These are phyloP conservation scores for Pugionium dolabratum DNA, from an alignment of 345 rosid species.

Conservation along the genomic window DNA sequence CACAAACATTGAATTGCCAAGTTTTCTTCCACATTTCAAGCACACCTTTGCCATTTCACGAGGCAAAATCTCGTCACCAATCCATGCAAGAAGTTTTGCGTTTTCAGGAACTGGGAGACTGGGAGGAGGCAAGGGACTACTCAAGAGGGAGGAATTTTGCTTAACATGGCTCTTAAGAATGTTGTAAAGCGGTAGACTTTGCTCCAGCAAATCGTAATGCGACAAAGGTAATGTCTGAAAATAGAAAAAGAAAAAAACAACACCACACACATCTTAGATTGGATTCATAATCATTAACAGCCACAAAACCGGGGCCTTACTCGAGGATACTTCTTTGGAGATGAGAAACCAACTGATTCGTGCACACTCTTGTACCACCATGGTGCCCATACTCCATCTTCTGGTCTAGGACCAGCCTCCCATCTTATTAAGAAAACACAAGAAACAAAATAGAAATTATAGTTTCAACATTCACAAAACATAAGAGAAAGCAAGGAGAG, in stretches of 20 bases:
- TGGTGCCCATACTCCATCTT: slow-evolving; percentile 85
- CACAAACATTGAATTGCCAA: slow-evolving; percentile 1
- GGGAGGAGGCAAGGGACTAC: slow-evolving; percentile 55
- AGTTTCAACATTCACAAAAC: not conserved
- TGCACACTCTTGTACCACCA: slow-evolving; percentile 81
- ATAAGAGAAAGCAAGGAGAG: slow-evolving; percentile 1
- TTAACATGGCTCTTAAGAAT: slow-evolving; percentile 59
- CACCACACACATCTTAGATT: slow-evolving; percentile 10
- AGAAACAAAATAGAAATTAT: not conserved
- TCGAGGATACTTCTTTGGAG: slow-evolving; percentile 54
- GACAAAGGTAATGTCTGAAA: slow-evolving; percentile 70
- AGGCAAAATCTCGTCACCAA: slow-evolving; percentile 85
- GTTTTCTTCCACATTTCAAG: slow-evolving; percentile 32
- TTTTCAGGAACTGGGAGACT: slow-evolving; percentile 82
- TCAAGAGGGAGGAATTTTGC: slow-evolving; percentile 48
- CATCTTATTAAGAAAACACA: slow-evolving; percentile 52
- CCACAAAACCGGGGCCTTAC: slow-evolving; percentile 40
- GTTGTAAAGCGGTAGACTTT: slow-evolving; percentile 79
- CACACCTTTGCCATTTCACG: slow-evolving; percentile 84
- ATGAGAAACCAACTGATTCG: slow-evolving; percentile 55
- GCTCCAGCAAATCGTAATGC: slow-evolving; percentile 72
- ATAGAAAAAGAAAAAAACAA: slow-evolving; percentile 15
- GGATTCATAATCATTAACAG: not conserved
- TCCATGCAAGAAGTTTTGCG: slow-evolving; percentile 79
- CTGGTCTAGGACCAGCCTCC: slow-evolving; percentile 81